Evolutionary conservation across 176 grass and related monocot species (phyloP), one percentile per base, ranked within the genome.

Genomic region (Avena eriantha): DNA sequence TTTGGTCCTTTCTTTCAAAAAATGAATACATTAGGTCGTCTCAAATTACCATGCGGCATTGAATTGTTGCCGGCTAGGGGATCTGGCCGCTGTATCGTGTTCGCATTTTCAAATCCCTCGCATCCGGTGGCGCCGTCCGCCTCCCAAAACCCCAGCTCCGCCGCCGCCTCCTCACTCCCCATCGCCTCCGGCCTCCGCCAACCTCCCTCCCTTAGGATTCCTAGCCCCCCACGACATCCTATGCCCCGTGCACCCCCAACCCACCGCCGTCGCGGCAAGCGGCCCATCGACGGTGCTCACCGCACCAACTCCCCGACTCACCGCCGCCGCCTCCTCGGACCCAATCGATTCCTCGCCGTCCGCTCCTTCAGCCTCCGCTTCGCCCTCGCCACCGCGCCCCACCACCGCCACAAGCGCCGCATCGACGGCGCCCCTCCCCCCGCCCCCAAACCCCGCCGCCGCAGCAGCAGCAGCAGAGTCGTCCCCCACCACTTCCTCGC

Each of bases 341-440:
- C 55, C 43, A 51, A 7, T 0, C 29, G 19, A 4, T 59, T 81
- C 29, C 61, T 51, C 34, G 69, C 83, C 36, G 41, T 77, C 51
- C 49, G 51, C 16, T 7, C 70, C 24, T 59, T 41, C 13, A 48
- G 21, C 29, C 70, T 77, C 63, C 51, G 39, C 29, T 4, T 82
- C 29, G 61, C 79, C 22, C 53, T 79, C 50, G 51, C n/a, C 84
- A 12, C 54, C 51, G 31, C n/a, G 2, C 72, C 12, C 8, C 55
- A 1, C 16, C 61, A 10, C 29, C 29, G 13, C 71, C 79, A 18
- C 69, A 89, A 89, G 68, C 36, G 41, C 70, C 77, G 21, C 49
- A 2, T 51, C 54, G 31, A 17, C 83, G 70, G 2, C 48, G 19
- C 33, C 19, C 41, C 9, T 10, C 13, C 2, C 23, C 48, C 24